A percentile compares a stretch with the other conserved stretches of the same genome.
Evolutionary conservation across 495 filamentous ascomycete genomes (phyloP).

Genomic region (Hypoxylon crocopeplum): DNA sequence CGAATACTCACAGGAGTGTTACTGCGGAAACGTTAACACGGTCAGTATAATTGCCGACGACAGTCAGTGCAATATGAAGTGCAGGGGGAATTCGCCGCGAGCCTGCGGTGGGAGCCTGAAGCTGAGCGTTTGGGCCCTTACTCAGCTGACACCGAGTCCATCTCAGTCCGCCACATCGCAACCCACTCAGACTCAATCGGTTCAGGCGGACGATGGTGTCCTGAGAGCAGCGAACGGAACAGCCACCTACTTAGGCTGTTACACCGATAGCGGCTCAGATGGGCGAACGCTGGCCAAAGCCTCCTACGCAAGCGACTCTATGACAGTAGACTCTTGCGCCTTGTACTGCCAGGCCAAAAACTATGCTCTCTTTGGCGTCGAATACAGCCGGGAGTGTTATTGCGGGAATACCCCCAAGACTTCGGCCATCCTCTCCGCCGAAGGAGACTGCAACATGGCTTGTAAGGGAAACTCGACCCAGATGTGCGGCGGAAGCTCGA

Average conservation of each 20-base stretch:
- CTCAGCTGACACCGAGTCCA: background rate
- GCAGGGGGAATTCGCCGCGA: constrained; percentile 47
- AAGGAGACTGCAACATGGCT: constrained; percentile 41
- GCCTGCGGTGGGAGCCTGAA: constrained; percentile 49
- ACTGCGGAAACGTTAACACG: constrained; percentile 43
- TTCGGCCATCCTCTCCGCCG: background rate
- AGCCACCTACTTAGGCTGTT: constrained; percentile 17
- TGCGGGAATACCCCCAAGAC: constrained; percentile 37
- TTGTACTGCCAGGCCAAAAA: constrained; percentile 31
- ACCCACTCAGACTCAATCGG: background rate
- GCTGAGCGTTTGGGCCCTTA: constrained; percentile 35
- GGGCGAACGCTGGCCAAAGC: constrained; percentile 15
- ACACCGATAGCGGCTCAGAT: constrained; percentile 14
- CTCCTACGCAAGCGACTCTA: constrained; percentile 12
- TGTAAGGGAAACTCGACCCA: constrained; percentile 43
- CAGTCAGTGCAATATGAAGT: constrained; percentile 45
- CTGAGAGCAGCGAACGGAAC: constrained; percentile 9
- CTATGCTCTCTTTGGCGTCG: constrained; percentile 33
- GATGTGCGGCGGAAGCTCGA: constrained; percentile 31
- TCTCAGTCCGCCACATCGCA: background rate
- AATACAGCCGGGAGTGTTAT: constrained; percentile 43
- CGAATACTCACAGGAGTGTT: constrained; percentile 52
- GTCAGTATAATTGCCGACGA: constrained; percentile 36
- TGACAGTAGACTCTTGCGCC: constrained; percentile 34
- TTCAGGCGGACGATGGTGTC: background rate